phyloP scores from a whole-genome alignment of 2,329 filamentous ascomycete genomes.

The Dothistroma pini region DNA sequence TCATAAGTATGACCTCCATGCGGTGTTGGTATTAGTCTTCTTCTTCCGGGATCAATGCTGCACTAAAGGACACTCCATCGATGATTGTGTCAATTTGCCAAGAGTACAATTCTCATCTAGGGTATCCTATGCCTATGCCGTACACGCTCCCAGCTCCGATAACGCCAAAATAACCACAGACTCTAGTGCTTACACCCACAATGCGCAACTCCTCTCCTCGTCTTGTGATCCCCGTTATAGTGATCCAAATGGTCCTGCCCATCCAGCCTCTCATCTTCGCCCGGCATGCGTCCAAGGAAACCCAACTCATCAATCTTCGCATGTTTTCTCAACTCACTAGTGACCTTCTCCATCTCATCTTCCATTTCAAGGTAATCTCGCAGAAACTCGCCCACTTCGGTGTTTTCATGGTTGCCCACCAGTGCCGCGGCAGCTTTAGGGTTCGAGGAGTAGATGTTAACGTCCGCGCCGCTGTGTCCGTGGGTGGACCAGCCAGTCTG shows the following conservation, averaged over 20 bases:
- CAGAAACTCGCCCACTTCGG: constrained; percentile 81
- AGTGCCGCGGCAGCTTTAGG: constrained; percentile 59
- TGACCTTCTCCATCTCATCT: constrained; percentile 74
- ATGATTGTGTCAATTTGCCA: neutral
- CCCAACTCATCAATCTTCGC: constrained; percentile 34
- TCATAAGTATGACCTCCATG: no score
- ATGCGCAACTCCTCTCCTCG: neutral
- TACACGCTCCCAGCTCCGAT: neutral
- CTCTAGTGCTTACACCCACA: neutral
- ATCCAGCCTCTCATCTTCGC: constrained; percentile 42
- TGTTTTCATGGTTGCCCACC: constrained; percentile 90
- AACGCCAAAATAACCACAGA: neutral
- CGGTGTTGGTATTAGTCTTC: no score
- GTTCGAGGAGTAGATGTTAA: constrained; percentile 90
- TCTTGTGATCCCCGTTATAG: constrained; percentile 32
- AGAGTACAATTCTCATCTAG: neutral
- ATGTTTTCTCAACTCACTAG: constrained; percentile 66
- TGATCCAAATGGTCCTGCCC: constrained; percentile 45
- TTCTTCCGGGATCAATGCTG: no score
- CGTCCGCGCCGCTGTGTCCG: constrained; percentile 83
- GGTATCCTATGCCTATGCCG: neutral
- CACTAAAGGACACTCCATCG: neutral
- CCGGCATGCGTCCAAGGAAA: constrained; percentile 45
- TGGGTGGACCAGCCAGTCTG: constrained; percentile 94
- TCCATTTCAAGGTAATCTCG: constrained; percentile 74